A percentile compares a stretch with the other conserved stretches of the same genome.
Evolutionary conservation across 2,329 filamentous ascomycete genomes (phyloP).

Genomic region (Fusarium sp.): DNA sequence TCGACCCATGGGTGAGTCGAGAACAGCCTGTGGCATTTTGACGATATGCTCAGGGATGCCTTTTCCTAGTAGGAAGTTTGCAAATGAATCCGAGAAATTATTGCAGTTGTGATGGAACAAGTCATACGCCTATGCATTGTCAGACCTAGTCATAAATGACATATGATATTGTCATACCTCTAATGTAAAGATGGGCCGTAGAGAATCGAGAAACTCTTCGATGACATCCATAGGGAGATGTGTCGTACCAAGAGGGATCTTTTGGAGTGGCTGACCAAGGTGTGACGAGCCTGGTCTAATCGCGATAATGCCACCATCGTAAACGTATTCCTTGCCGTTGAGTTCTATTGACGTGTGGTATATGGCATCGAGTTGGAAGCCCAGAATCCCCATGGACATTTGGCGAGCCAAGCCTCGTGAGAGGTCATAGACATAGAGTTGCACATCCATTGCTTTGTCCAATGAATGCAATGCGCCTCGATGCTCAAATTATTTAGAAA

Average conservation of each 20-base stretch:
- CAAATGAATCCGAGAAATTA: conserved; percentile 94
- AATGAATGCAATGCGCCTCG: background rate
- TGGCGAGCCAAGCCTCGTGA: conserved; percentile 70
- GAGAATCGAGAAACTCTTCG: conserved; percentile 85
- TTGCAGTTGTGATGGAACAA: conserved; percentile 95
- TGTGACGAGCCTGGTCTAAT: conserved; percentile 86
- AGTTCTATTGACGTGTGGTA: conserved; percentile 95
- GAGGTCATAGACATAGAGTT: conserved; percentile 83
- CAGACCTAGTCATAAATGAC: background rate
- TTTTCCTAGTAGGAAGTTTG: conserved; percentile 88
- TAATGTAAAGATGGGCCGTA: conserved; percentile 84
- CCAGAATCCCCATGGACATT: conserved; percentile 64
- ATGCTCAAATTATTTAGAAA: background rate
- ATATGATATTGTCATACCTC: conserved; percentile 62
- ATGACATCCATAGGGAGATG: conserved; percentile 84
- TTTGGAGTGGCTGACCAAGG: conserved; percentile 84
- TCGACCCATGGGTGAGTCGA: conserved; percentile 87
- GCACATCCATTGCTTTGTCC: conserved; percentile 71
- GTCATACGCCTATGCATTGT: conserved; percentile 76
- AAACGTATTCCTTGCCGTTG: conserved; percentile 87
- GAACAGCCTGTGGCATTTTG: conserved; percentile 84
- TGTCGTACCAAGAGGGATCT: conserved; percentile 79
- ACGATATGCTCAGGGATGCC: conserved; percentile 90
- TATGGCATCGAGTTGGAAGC: conserved; percentile 83
- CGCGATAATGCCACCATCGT: conserved; percentile 86